Percentiles rank a stretch among this genome's conserved stretches.
Conservation (phyloP, 306 rosid species). For the Neltuma alba region DNA sequence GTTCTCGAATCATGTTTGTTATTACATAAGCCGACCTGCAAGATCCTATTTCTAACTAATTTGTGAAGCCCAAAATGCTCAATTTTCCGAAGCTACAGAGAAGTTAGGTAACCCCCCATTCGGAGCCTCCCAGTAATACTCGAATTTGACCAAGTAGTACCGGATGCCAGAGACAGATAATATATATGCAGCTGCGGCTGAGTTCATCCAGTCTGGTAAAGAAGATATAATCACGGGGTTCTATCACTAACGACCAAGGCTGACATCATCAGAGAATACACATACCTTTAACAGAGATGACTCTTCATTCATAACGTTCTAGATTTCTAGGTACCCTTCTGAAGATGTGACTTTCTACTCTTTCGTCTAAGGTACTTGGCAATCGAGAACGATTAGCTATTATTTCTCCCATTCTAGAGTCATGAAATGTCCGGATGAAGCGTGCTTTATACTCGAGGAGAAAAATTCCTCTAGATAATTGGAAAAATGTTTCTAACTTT, state of each 20-base stretch:
- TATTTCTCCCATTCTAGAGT: conserved; percentile 23
- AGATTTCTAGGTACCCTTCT: conserved; percentile 20
- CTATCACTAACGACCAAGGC: not conserved
- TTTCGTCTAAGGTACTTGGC: conserved; percentile 27
- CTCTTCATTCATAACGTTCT: conserved; percentile 11
- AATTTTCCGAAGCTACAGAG: conserved; percentile 20
- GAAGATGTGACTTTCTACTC: conserved; percentile 12
- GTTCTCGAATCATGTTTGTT: not conserved
- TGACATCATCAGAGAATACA: not conserved
- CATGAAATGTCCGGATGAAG: conserved; percentile 13
- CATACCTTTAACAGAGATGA: not conserved
- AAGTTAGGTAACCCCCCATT: not conserved
- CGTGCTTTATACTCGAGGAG: conserved; percentile 13
- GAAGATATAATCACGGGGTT: not conserved
- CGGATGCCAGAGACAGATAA: no score
- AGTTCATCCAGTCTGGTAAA: not conserved
- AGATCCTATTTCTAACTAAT: not conserved
- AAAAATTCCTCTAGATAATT: not conserved
- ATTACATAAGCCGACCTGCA: not conserved
- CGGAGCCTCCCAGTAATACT: not conserved
- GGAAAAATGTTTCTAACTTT: conserved; percentile 39
- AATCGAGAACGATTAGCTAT: conserved; percentile 24
- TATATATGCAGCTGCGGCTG: no score
- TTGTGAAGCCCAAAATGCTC: not conserved
- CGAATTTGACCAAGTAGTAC: not conserved